Percentiles rank a stretch among this genome's conserved stretches.
Conservation (phyloP, 345 rosid species). For the Viola odorata region DNA sequence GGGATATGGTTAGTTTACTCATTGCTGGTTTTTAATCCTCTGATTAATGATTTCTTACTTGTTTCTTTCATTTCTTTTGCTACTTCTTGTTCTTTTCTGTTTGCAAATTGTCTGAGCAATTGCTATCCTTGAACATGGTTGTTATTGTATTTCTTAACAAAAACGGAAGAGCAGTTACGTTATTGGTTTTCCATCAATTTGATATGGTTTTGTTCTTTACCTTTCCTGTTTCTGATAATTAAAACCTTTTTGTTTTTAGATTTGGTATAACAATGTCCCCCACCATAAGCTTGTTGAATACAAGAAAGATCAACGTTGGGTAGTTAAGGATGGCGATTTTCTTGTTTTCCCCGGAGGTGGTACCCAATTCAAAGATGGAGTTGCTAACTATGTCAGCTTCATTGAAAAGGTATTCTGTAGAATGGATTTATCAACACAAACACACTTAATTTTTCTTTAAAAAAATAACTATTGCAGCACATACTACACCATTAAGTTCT, state of each 20-base stretch:
- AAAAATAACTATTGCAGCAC: not conserved
- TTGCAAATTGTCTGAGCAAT: not conserved
- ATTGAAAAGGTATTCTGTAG: constrained; percentile 48
- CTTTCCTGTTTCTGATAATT: not conserved
- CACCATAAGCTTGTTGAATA: constrained; percentile 92
- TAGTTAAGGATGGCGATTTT: constrained; percentile 53
- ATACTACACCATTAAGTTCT: not conserved
- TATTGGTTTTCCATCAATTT: too few species aligned
- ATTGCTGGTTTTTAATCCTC: constrained; percentile 41
- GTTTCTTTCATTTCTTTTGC: too few species aligned
- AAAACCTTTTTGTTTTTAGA: constrained; percentile 37
- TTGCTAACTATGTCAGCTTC: constrained; percentile 54
- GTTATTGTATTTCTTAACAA: not conserved
- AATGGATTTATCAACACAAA: not conserved
- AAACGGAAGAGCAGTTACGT: too few species aligned
- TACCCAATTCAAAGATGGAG: constrained; percentile 87
- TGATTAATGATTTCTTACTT: too few species aligned
- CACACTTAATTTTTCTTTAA: not conserved
- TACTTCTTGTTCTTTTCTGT: not conserved
- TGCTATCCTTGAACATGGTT: not conserved
- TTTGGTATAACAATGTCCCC: constrained; percentile 85
- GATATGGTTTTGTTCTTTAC: not conserved
- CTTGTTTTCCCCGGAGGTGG: constrained; percentile 92
- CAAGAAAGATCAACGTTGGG: constrained; percentile 96
- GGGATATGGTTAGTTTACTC: constrained; percentile 89